Conservation (phyloP, 1,139 yeast species). For the Lodderomyces theae region DNA sequence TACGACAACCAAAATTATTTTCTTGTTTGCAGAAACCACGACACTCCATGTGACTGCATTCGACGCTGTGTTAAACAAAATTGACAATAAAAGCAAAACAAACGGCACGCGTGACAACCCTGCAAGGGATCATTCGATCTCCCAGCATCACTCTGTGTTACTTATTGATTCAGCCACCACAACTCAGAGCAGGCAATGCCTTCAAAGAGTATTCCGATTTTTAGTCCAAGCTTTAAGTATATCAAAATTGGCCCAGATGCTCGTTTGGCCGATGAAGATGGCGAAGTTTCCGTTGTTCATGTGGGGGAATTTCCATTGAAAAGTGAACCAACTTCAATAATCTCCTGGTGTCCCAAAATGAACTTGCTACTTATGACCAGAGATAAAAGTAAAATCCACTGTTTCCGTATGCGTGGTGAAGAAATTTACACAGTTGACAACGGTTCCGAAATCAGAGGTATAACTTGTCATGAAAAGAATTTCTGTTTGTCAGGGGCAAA, state of each 20-base stretch:
- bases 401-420: constrained; percentile 55
- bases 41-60: too few species aligned
- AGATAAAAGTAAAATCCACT: constrained; percentile 48
- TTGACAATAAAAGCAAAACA: too few species aligned
- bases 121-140: not conserved
- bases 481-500: constrained; percentile 49
- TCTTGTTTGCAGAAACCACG: too few species aligned
- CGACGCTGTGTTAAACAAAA: too few species aligned
- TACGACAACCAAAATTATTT: too few species aligned
- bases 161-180: not conserved
- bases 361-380: constrained; percentile 50
- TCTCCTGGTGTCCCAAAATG: constrained; percentile 58
- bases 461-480: constrained; percentile 34
- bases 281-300: constrained; percentile 6
- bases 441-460: constrained; percentile 31
- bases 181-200: not conserved
- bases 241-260: not conserved
- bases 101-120: too few species aligned
- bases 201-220: not conserved
- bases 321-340: constrained; percentile 17
- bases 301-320: constrained; percentile 12
- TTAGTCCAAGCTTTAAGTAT: not conserved
- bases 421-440: constrained; percentile 50
- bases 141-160: not conserved
- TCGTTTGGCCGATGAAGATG: not conserved